Base-by-base conservation (phyloP, 1,284 basidiomycete genomes). In the Cutaneotrichosporon cutaneum region DNA sequence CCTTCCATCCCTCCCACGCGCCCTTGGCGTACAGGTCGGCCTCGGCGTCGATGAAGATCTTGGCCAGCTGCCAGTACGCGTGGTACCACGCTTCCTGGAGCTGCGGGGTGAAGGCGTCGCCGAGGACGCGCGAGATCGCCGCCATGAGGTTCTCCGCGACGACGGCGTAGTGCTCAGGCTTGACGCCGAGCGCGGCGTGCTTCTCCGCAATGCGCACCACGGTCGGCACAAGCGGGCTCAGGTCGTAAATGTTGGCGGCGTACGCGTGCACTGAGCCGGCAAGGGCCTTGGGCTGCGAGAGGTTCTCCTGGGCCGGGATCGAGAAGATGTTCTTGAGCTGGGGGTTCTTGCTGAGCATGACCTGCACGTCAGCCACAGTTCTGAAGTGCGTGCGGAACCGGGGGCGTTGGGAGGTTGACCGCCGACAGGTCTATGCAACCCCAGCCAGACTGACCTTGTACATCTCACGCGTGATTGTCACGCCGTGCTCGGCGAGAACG, bases 191-290 rank as follows among this genome's bases (percentile, higher is more conserved):
- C 2, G 67, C 68, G 30, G 72, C 72, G 57, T 76, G 73, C 63
- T 75, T 76, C 59, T 75, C 67, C 1, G 70, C 71, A 33, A 75
- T 74, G 7, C 65, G 64, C 27, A 72, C 65, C 27, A 76, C 74
- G n/a, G 68, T 70, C 7, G 70, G 71, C 2, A 70, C 60, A 8
- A 76, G 61, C 1, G 72, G 70, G 7, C 65, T 67, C 32, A 76
- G 69, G 56, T 75, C 70, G 63, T 76, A 64, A 54, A 76, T 75
- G 69, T 74, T 68, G 39, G 65, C 66, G 14, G 75, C 73, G 67
- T 76, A 76, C 24, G 68, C 75, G 59, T 71, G 65, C 4, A 76
- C 67, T 18, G 70, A 60, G n/a, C 60, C 57, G 10, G 75, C 73
- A n/a, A 76, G 70, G 2, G 73, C 75, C 4, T 50, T 45, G 22